phyloP scores from a whole-genome alignment of 768 basidiomycete genomes.

The Tricholoma matsutake region DNA sequence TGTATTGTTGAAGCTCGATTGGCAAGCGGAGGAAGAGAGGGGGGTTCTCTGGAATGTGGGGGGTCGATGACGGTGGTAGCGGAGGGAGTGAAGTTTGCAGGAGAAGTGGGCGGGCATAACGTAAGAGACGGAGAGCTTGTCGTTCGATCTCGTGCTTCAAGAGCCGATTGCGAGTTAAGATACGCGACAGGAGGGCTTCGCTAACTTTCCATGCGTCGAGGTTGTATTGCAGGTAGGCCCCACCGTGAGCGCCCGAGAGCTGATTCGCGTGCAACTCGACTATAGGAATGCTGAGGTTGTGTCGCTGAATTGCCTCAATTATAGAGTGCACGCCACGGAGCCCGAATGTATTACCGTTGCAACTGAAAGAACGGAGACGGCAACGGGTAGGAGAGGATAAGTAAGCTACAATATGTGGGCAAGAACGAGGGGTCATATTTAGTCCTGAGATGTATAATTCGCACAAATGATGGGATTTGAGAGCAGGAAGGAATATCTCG shows the following conservation, averaged over 20 bases:
- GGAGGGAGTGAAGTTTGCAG: slow-evolving; percentile 28
- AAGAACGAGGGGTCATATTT: slow-evolving; percentile 40
- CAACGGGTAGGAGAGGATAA: slow-evolving; percentile 47
- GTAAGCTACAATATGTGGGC: slow-evolving; percentile 44
- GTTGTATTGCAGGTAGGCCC: neutral
- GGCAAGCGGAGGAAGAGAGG: slow-evolving; percentile 46
- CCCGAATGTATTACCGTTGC: slow-evolving; percentile 56
- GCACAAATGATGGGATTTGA: slow-evolving; percentile 46
- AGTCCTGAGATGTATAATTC: slow-evolving; percentile 56
- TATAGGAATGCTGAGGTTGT: slow-evolving; percentile 45
- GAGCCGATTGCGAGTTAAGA: slow-evolving; percentile 42
- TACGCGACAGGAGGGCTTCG: slow-evolving; percentile 27
- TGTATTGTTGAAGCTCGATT: slow-evolving; percentile 52
- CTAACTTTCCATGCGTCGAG: slow-evolving; percentile 34
- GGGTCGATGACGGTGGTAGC: neutral
- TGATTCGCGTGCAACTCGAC: slow-evolving; percentile 52
- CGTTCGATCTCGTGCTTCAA: slow-evolving; percentile 36
- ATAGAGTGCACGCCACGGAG: slow-evolving; percentile 42
- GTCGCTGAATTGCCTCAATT: slow-evolving; percentile 39
- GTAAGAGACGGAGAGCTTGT: slow-evolving; percentile 50
- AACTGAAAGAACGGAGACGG: slow-evolving; percentile 44
- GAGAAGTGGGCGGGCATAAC: slow-evolving; percentile 48
- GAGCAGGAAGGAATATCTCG: slow-evolving; percentile 43
- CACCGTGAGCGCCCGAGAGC: slow-evolving; percentile 12
- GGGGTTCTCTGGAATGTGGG: neutral